Evolutionary conservation across 1,139 yeast genomes (phyloP).

Genomic region (Arxiozyma bovina): DNA sequence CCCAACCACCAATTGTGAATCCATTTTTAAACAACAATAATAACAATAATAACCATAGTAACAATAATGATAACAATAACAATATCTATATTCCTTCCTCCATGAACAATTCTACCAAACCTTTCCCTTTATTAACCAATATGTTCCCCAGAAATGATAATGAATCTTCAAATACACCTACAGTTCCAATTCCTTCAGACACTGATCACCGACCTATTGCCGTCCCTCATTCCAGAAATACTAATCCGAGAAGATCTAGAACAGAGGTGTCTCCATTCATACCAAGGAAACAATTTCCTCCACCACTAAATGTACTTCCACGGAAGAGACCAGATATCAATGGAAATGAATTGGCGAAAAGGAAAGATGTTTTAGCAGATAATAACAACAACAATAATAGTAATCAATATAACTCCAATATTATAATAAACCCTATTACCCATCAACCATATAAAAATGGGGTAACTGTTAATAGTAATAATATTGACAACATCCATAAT

Average conservation of each 20-base stretch:
- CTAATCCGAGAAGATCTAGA: constrained; percentile 4
- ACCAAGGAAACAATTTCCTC: constrained; percentile 17
- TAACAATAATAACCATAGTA: neutral
- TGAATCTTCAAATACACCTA: neutral
- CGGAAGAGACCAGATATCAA: neutral
- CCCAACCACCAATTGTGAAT: constrained; percentile 3
- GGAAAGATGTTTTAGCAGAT: neutral
- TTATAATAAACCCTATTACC: constrained; percentile 3
- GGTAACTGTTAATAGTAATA: neutral
- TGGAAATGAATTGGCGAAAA: neutral
- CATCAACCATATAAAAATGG: neutral
- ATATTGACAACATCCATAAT: neutral
- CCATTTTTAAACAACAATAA: neutral
- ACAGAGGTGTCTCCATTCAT: constrained; percentile 16
- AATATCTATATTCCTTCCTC: neutral
- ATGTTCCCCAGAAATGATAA: neutral
- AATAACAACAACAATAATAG: neutral
- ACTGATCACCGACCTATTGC: neutral
- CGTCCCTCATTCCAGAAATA: neutral
- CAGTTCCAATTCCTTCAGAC: neutral
- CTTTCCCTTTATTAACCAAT: constrained; percentile 7
- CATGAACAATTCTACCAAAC: neutral
- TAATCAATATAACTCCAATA: neutral
- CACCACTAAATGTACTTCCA: neutral
- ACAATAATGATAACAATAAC: neutral